Percentiles rank a stretch among this genome's conserved stretches.
phyloP scores from a whole-genome alignment of 148 eudicot genomes.

The Cornus florida region DNA sequence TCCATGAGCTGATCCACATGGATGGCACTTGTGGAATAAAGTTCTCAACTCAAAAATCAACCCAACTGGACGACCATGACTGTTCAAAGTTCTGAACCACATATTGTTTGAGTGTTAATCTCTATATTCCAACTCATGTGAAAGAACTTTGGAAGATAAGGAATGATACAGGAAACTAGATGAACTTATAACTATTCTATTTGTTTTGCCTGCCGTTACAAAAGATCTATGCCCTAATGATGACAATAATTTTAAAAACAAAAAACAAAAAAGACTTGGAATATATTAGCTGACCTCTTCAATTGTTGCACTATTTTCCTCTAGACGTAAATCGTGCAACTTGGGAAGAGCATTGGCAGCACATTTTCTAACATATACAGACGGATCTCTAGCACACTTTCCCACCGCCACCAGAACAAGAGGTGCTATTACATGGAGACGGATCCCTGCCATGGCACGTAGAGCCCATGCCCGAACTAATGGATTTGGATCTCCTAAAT shows the following conservation, averaged over 20 bases:
- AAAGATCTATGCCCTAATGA: neutral
- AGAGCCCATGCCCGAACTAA: conserved; percentile 99
- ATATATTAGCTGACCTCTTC: conserved; percentile 57
- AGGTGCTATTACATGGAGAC: conserved; percentile 84
- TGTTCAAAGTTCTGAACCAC: neutral
- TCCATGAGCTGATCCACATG: neutral
- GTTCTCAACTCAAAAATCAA: neutral
- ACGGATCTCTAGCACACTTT: conserved; percentile 97
- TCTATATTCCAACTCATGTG: neutral
- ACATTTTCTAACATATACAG: conserved; percentile 94
- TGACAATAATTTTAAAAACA: neutral
- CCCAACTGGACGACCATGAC: neutral
- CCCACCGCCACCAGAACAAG: conserved; percentile 82
- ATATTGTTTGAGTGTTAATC: neutral
- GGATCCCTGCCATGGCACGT: conserved; percentile 99
- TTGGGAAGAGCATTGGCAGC: conserved; percentile 99
- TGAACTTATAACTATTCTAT: neutral
- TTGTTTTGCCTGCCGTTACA: neutral
- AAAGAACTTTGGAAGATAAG: neutral
- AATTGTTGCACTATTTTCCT: conserved; percentile 67
- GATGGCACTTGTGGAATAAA: neutral
- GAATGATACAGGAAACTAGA: neutral
- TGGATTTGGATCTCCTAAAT: conserved; percentile 91
- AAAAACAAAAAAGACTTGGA: neutral
- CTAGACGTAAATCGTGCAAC: conserved; percentile 85